These are phyloP conservation scores for Larix kaempferi DNA, from an alignment of 75 land plant genomes.

Conservation along the genomic window DNA sequence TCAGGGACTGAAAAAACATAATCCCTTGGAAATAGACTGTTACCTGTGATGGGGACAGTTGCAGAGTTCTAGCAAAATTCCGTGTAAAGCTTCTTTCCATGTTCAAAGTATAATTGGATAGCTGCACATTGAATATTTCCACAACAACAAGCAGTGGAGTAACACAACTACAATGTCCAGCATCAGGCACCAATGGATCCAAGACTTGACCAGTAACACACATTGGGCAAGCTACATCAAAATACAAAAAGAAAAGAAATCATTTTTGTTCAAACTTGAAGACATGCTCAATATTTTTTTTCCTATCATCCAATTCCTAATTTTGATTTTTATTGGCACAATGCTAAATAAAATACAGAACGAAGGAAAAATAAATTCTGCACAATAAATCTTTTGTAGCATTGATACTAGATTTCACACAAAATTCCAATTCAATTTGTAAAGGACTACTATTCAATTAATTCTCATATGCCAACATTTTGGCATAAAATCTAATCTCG, in stretches of 20 bases:
- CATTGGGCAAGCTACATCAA: constrained; percentile 3
- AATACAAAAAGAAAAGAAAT: neutral
- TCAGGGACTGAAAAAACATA: neutral
- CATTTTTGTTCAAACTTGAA: neutral
- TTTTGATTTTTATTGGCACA: neutral
- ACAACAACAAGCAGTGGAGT: constrained; percentile 12
- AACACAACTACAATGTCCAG: constrained; percentile 4
- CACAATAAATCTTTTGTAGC: neutral
- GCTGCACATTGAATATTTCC: neutral
- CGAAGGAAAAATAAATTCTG: neutral
- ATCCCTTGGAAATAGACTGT: neutral
- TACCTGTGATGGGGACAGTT: constrained; percentile 17
- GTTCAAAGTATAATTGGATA: constrained; percentile 12
- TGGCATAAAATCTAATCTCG: neutral
- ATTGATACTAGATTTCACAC: neutral
- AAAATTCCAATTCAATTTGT: neutral
- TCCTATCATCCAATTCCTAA: neutral
- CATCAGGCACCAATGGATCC: constrained; percentile 8
- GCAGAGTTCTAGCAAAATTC: constrained; percentile 7
- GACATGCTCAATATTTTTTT: neutral
- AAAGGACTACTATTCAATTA: neutral
- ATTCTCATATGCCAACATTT: neutral
- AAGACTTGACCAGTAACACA: constrained; percentile 13
- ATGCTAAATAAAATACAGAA: neutral
- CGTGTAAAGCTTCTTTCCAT: constrained; percentile 9